Conservation (phyloP, 2,329 filamentous ascomycete species). For the Scedosporium apiospermum region DNA sequence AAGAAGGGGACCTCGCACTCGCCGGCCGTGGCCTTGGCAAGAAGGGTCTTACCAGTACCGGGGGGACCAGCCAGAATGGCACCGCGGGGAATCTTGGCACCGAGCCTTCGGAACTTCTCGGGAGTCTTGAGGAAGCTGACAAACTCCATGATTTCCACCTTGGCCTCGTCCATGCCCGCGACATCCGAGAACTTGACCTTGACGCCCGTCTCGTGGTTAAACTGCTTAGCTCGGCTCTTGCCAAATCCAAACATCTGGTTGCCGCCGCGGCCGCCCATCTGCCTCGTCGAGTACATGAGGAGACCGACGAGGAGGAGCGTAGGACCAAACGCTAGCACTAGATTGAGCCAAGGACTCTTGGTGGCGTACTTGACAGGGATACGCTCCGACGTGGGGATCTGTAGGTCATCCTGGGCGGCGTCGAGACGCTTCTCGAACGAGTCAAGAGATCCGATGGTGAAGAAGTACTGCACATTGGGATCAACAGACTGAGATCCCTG, state of each 20-base stretch:
- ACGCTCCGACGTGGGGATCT: slow-evolving; percentile 76
- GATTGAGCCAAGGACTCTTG: slow-evolving; percentile 56
- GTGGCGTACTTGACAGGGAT: slow-evolving; percentile 88
- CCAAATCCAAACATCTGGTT: slow-evolving; percentile 92
- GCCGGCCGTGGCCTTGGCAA: slow-evolving; percentile 94
- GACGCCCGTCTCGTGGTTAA: slow-evolving; percentile 93
- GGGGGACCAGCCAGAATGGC: slow-evolving; percentile 96
- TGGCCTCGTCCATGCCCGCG: slow-evolving; percentile 96
- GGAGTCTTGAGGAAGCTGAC: slow-evolving; percentile 95
- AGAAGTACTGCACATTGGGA: slow-evolving; percentile 72
- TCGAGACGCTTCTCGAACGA: slow-evolving; percentile 86
- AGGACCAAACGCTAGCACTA: slow-evolving; percentile 73
- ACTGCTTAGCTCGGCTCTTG: slow-evolving; percentile 90
- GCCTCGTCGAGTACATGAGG: slow-evolving; percentile 68
- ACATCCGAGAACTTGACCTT: slow-evolving; percentile 97
- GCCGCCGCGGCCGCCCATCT: slow-evolving; percentile 59
- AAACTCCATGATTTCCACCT: slow-evolving; percentile 98
- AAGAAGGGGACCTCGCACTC: slow-evolving; percentile 97
- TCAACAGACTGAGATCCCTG: slow-evolving; percentile 60
- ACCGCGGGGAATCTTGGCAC: slow-evolving; percentile 94
- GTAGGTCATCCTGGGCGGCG: slow-evolving; percentile 76
- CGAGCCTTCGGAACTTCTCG: slow-evolving; percentile 82
- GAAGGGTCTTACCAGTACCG: slow-evolving; percentile 93
- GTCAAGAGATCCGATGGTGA: slow-evolving; percentile 90
- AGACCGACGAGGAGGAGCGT: slow-evolving; percentile 78